Base-by-base conservation (phyloP, 345 rosid species). In the Eucalyptus sp. region DNA sequence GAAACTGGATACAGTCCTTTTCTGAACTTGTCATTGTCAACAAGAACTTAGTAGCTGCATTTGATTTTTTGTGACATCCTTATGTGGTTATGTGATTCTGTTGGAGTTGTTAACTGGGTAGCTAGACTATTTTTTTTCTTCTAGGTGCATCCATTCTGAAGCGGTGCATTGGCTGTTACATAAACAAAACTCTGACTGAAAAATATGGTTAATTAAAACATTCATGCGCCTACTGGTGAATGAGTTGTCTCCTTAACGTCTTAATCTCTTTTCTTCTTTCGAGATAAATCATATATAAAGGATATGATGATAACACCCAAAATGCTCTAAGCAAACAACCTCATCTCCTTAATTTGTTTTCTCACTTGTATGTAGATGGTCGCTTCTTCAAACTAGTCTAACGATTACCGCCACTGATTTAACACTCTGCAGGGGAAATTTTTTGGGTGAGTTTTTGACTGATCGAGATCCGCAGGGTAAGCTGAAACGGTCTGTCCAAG, bases 401-500 rank as follows among this genome's bases (percentile, higher is more conserved):
- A 31, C 31, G 17, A 48, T 37, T 9, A 52, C 8, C n/a, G 24
- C 46, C 22, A 18, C 29, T 76, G 29, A 41, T 76, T 51, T 88
- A 33, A 33, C 13, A 16, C 48, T 81, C 14, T 88, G 54, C 89
- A 92, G 93, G 89, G 89, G 64, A 11, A 80, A 29, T 49, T 24
- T 87, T 43, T 64, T 93, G 90, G 93, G 89, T 2, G 43, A 93
- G 89, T 90, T 88, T 89, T 86, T 93, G 22, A 64, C 66, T 1
- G 89, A 90, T 58, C 91, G 92, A 56, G 90, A 93, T 90, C 90
- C 80, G 4, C 76, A 81, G 18, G 50, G 87, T 86, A 90, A 29
- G 89, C 68, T 89, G 50, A 92, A 87, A 86, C 92, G 90, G 86
- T 90, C 92, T 10, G 60, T 86, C 25, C 24, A 27, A 20, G 92